A percentile compares a stretch with the other conserved stretches of the same genome.
These are phyloP conservation scores for Gloeopeniophorella convolvens DNA, from an alignment of 768 basidiomycete species.

Conservation along the genomic window DNA sequence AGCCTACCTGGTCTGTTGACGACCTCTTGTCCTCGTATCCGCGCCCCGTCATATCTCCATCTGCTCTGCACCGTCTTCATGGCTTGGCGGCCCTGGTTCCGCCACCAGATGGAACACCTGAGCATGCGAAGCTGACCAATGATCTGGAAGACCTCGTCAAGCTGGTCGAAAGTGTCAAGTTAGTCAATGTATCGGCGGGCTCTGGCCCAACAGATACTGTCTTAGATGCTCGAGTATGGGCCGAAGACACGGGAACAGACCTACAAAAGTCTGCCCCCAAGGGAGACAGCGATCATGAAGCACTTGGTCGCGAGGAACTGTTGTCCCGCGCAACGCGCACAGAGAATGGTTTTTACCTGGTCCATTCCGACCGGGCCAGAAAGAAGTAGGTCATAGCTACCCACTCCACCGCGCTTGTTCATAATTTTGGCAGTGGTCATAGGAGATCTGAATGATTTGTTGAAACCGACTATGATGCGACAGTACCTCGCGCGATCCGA, in stretches of 20 bases:
- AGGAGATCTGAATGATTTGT: background rate
- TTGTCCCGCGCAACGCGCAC: constrained; percentile 47
- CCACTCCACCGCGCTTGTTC: constrained; percentile 26
- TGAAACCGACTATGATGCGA: constrained; percentile 24
- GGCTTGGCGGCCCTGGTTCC: constrained; percentile 66
- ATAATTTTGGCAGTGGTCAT: constrained; percentile 3
- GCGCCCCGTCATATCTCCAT: constrained; percentile 49
- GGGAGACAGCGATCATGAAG: constrained; percentile 20
- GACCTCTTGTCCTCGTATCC: constrained; percentile 74
- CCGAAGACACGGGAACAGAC: constrained; percentile 32
- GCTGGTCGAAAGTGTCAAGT: constrained; percentile 76
- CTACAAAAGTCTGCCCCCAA: constrained; percentile 17
- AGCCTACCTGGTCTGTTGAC: constrained; percentile 77
- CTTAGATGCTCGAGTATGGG: constrained; percentile 39
- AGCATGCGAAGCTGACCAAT: constrained; percentile 43
- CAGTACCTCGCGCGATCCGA: too few species aligned
- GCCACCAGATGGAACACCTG: constrained; percentile 50
- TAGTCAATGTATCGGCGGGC: constrained; percentile 37
- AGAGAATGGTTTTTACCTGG: constrained; percentile 51
- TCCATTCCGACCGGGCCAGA: constrained; percentile 38
- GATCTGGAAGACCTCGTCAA: constrained; percentile 68
- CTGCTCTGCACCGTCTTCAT: constrained; percentile 58
- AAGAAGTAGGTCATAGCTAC: constrained; percentile 9
- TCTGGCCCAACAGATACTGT: constrained; percentile 10
- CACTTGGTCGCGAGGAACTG: constrained; percentile 37